These are phyloP conservation scores for Emericellopsis cladophorae DNA, from an alignment of 2,329 filamentous ascomycete genomes.

Conservation along the genomic window DNA sequence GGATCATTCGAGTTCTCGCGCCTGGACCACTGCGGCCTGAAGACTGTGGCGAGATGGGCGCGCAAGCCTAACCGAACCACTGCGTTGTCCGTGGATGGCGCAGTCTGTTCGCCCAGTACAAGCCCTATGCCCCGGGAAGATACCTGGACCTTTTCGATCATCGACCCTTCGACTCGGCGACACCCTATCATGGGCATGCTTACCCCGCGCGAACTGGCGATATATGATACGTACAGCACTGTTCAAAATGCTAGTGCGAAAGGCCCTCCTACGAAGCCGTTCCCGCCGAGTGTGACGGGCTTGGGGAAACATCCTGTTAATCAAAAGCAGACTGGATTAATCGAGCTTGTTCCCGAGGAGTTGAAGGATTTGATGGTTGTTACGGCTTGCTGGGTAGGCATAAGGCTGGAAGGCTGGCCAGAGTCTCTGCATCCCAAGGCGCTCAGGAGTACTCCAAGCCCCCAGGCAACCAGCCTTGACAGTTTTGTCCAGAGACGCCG, in stretches of 20 bases:
- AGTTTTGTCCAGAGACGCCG: not conserved
- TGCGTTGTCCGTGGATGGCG: slow-evolving; percentile 6
- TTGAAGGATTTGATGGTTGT: slow-evolving; percentile 23
- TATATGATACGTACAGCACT: slow-evolving; percentile 55
- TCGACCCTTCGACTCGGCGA: slow-evolving; percentile 53
- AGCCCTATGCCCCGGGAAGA: slow-evolving; percentile 22
- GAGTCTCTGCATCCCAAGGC: slow-evolving; percentile 1
- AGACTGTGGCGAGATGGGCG: slow-evolving; percentile 58
- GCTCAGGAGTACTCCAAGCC: not conserved
- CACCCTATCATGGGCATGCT: slow-evolving; percentile 66
- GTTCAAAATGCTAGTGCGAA: slow-evolving; percentile 35
- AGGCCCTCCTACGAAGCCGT: slow-evolving; percentile 30
- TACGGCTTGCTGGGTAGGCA: slow-evolving; percentile 23
- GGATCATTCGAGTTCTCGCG: slow-evolving; percentile 56
- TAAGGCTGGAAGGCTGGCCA: slow-evolving; percentile 22
- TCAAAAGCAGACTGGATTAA: too few species aligned
- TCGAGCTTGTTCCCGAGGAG: slow-evolving; percentile 11
- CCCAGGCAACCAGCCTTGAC: not conserved
- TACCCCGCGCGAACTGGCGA: slow-evolving; percentile 49
- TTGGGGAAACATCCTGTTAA: not conserved
- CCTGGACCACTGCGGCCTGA: slow-evolving; percentile 42
- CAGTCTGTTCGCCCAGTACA: slow-evolving; percentile 7
- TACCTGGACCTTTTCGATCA: slow-evolving; percentile 66
- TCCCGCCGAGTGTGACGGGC: not conserved
- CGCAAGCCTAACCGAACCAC: slow-evolving; percentile 22